These are phyloP conservation scores for Atkinsonella texensis DNA, from an alignment of 2,329 filamentous ascomycete species.

Conservation along the genomic window DNA sequence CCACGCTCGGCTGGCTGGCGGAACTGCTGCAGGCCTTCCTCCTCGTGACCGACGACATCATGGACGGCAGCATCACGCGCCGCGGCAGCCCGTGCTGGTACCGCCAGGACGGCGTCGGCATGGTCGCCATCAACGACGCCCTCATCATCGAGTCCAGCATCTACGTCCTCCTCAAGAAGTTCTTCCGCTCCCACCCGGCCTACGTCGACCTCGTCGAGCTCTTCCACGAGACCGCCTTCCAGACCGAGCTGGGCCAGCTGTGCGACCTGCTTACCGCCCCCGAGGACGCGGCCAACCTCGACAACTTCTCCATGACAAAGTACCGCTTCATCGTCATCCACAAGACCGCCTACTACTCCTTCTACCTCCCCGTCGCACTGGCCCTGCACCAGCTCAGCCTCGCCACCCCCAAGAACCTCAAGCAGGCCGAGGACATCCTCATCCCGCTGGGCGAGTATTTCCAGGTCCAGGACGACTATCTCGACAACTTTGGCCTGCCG, in stretches of 20 bases:
- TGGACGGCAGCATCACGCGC: constrained; percentile 92
- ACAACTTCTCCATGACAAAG: constrained; percentile 92
- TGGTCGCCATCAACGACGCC: constrained; percentile 96
- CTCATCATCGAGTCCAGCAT: constrained; percentile 91
- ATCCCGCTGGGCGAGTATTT: constrained; percentile 98
- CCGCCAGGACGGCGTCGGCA: constrained; percentile 74
- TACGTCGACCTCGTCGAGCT: constrained; percentile 91
- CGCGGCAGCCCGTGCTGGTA: constrained; percentile 97
- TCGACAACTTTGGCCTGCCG: constrained; percentile 93
- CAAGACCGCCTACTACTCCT: constrained; percentile 99
- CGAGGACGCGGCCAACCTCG: constrained; percentile 81
- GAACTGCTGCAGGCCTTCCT: constrained; percentile 98
- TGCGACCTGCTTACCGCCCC: constrained; percentile 93
- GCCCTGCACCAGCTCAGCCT: constrained; percentile 76
- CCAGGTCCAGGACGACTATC: constrained; percentile 97
- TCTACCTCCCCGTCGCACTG: constrained; percentile 92
- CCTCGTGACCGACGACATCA: constrained; percentile 96
- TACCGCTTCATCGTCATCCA: constrained; percentile 98
- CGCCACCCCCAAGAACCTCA: constrained; percentile 78
- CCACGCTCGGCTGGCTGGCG: constrained; percentile 90
- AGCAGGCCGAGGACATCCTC: constrained; percentile 80
- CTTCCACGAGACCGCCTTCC: constrained; percentile 87
- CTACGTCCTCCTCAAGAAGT: constrained; percentile 84
- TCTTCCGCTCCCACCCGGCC: constrained; percentile 75
- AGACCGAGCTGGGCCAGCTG: constrained; percentile 91